phyloP scores from a whole-genome alignment of 805 yeast species.

The Debaryomyces castellii region DNA sequence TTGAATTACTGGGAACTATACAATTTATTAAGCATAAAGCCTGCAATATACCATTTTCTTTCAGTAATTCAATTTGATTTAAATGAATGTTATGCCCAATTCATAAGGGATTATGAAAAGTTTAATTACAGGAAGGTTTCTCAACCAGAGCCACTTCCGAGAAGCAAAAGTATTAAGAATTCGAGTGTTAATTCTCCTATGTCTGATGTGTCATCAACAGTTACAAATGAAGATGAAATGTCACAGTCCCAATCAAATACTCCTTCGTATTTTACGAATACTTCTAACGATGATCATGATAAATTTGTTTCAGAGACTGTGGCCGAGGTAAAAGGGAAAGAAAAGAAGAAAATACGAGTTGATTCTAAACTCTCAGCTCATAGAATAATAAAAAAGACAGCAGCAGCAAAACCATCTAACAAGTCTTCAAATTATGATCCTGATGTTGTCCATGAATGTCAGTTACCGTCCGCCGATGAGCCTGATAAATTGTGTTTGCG shows the following conservation, averaged over 20 bases:
- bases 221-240: conserved; percentile 8
- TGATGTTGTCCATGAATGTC: conserved; percentile 47
- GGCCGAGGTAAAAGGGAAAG: conserved; percentile 16
- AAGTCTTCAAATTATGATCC: conserved; percentile 47
- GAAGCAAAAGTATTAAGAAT: conserved; percentile 3
- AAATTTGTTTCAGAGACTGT: conserved; percentile 17
- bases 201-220: conserved; percentile 6
- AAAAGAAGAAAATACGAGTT: conserved; percentile 17
- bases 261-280: conserved; percentile 13
- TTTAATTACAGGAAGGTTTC: conserved; percentile 21
- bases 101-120: conserved; percentile 31
- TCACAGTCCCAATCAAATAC: conserved; percentile 9
- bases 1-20: conserved; percentile 47
- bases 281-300: conserved; percentile 22
- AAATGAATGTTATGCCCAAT: conserved; percentile 37
- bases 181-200: not conserved
- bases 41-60: conserved; percentile 41
- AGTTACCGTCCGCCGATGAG: conserved; percentile 44
- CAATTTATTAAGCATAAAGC: conserved; percentile 41
- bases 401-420: conserved; percentile 18
- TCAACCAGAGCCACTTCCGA: conserved; percentile 15
- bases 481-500: conserved; percentile 40
- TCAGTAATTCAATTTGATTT: conserved; percentile 38
- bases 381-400: conserved; percentile 25
- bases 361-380: conserved; percentile 29